A percentile compares a stretch with the other conserved stretches of the same genome.
These are phyloP conservation scores for Physaria fendleri DNA, from an alignment of 345 rosid species.

Conservation along the genomic window DNA sequence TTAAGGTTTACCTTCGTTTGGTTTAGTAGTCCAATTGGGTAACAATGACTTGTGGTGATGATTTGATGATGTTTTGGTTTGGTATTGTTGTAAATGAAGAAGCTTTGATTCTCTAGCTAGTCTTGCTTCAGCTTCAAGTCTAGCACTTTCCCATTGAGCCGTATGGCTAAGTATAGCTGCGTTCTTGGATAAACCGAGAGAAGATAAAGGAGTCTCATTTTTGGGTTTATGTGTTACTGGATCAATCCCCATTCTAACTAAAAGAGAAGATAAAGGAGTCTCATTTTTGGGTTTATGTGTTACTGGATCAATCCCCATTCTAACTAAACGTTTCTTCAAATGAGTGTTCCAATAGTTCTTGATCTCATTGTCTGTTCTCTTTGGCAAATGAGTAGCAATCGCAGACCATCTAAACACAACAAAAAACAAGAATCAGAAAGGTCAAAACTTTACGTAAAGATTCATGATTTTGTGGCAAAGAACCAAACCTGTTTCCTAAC, in stretches of 20 bases:
- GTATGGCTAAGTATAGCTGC: conserved; percentile 76
- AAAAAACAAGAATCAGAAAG: conserved; percentile 2
- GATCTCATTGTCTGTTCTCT: conserved; percentile 73
- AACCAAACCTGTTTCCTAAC: conserved; percentile 20
- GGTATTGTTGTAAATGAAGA: conserved; percentile 38
- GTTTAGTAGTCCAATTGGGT: conserved; percentile 17
- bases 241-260: conserved; percentile 73
- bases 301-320: conserved; percentile 80
- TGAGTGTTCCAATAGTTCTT: conserved; percentile 82
- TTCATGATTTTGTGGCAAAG: background rate
- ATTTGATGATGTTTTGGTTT: conserved; percentile 12
- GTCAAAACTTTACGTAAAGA: background rate
- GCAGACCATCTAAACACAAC: conserved; percentile 59
- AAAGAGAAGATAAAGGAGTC: conserved; percentile 37
- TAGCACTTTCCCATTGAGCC: conserved; percentile 96
- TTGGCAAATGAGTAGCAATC: conserved; percentile 71
- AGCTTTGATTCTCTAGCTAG: conserved; percentile 77
- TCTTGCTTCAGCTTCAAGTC: conserved; percentile 88
- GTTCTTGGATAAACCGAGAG: conserved; percentile 53
- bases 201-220: conserved; percentile 43
- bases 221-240: conserved; percentile 78
- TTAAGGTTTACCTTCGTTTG: conserved; percentile 20
- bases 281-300: conserved; percentile 73
- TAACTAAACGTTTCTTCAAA: conserved; percentile 55
- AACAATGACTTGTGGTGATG: conserved; percentile 19